phyloP scores from a whole-genome alignment of 2,329 filamentous ascomycete genomes.

The Dissoconium aciculare region DNA sequence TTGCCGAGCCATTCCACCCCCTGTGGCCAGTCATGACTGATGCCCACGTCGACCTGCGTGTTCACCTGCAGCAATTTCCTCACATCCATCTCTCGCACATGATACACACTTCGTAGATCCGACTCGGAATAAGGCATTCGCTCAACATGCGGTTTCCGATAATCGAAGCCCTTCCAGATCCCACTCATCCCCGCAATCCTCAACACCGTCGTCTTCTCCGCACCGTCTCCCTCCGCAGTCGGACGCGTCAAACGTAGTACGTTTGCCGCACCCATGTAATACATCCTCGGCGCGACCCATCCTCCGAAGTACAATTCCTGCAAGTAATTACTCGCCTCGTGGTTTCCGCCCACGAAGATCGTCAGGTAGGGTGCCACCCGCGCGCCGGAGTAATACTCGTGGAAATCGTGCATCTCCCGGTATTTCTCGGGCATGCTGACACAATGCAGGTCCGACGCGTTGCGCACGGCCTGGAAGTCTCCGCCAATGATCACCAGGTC shows the following conservation, averaged over 20 bases:
- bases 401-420: conserved; percentile 77
- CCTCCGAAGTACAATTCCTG: conserved; percentile 93
- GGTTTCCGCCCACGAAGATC: conserved; percentile 85
- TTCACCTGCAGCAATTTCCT: conserved; percentile 71
- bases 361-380: conserved; percentile 73
- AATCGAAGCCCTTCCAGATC: conserved; percentile 89
- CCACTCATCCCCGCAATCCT: conserved; percentile 82
- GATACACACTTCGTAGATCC: conserved; percentile 73
- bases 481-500: conserved; percentile 90
- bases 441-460: conserved; percentile 70
- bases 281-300: conserved; percentile 94
- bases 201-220: too few species aligned
- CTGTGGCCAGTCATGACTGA: conserved; percentile 93
- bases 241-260: conserved; percentile 68
- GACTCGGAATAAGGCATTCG: conserved; percentile 66
- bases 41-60: conserved; percentile 77
- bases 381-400: conserved; percentile 76
- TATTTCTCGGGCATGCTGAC: conserved; percentile 87
- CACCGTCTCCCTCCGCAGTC: too few species aligned
- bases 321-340: conserved; percentile 80
- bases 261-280: conserved; percentile 89
- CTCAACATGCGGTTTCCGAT: conserved; percentile 69
- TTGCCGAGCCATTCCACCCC: conserved; percentile 69
- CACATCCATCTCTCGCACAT: conserved; percentile 78
- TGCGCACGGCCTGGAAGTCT: conserved; percentile 87